phyloP scores from a whole-genome alignment of 2,329 filamentous ascomycete species.

The Fusarium burgessii region DNA sequence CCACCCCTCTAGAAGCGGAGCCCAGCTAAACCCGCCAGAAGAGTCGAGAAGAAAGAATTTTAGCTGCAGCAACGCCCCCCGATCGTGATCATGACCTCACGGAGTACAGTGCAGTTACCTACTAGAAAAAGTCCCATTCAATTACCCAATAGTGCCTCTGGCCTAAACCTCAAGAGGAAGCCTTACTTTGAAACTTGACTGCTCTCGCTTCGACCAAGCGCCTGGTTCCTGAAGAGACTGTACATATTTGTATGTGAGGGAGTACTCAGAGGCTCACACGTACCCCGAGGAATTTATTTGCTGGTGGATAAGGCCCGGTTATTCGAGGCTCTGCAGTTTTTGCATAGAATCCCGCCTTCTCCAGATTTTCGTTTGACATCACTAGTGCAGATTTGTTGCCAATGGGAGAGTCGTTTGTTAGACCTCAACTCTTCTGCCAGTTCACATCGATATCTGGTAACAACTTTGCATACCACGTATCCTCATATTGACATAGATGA shows the following conservation, averaged over 20 bases:
- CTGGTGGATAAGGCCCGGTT: slow-evolving; percentile 47
- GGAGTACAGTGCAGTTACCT: slow-evolving; percentile 22
- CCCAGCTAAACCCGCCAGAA: slow-evolving; percentile 44
- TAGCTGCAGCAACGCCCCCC: slow-evolving; percentile 30
- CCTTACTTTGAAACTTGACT: slow-evolving; percentile 21
- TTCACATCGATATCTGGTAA: slow-evolving; percentile 8
- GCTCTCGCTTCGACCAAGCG: slow-evolving; percentile 42
- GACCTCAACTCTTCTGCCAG: slow-evolving; percentile 15
- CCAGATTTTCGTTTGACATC: slow-evolving; percentile 41
- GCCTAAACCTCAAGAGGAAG: slow-evolving; percentile 50
- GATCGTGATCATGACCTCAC: slow-evolving; percentile 53
- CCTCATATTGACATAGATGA: background rate
- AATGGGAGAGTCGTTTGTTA: slow-evolving; percentile 21
- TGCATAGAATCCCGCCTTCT: slow-evolving; percentile 32
- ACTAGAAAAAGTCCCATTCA: slow-evolving; percentile 41
- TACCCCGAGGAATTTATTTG: slow-evolving; percentile 23
- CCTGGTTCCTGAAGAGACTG: slow-evolving; percentile 46
- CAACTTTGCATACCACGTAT: background rate
- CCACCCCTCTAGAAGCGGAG: slow-evolving; percentile 36
- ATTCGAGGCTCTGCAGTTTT: slow-evolving; percentile 52
- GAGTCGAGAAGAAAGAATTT: slow-evolving; percentile 43
- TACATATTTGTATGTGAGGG: background rate
- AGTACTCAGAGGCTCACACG: background rate
- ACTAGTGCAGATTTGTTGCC: slow-evolving; percentile 34
- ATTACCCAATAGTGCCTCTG: slow-evolving; percentile 51